Evolutionary conservation across 108 stramenopile genomes (phyloP).

Genomic region (Ochromonas danica): DNA sequence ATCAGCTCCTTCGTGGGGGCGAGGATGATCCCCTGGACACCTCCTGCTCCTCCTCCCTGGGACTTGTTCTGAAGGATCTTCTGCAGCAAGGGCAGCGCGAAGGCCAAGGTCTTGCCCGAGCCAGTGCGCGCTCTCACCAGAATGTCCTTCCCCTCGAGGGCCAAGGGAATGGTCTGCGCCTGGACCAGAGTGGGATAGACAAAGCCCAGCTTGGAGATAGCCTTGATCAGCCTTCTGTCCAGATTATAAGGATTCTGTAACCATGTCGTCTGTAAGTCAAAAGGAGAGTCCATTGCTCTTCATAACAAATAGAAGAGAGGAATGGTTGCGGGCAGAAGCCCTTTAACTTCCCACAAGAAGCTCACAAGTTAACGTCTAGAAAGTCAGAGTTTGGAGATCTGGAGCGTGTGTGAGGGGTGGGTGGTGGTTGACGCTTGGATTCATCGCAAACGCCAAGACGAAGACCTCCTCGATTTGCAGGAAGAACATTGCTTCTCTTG

Average conservation of each 20-base stretch:
- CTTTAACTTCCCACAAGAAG: too few relatives aligned
- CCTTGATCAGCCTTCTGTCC: slow-evolving; percentile 56
- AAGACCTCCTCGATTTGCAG: too few relatives aligned
- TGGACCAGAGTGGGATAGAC: slow-evolving; percentile 62
- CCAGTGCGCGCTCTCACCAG: slow-evolving; percentile 90
- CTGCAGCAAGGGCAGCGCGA: slow-evolving; percentile 83
- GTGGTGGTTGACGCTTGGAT: too few relatives aligned
- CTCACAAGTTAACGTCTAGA: too few relatives aligned
- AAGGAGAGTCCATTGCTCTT: slow-evolving; percentile 7
- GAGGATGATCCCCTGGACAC: slow-evolving; percentile 69
- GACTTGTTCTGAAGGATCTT: slow-evolving; percentile 72
- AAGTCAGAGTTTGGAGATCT: too few relatives aligned
- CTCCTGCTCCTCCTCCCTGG: slow-evolving; percentile 39
- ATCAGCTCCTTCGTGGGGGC: slow-evolving; percentile 95
- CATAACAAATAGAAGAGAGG: too few relatives aligned
- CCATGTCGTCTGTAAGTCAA: slow-evolving; percentile 26
- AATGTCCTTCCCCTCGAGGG: slow-evolving; percentile 77
- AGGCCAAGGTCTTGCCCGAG: slow-evolving; percentile 93
- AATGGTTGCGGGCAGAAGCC: too few relatives aligned
- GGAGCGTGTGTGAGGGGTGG: too few relatives aligned
- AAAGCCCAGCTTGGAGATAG: slow-evolving; percentile 53
- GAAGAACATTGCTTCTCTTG: too few relatives aligned
- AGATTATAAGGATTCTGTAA: slow-evolving; percentile 36
- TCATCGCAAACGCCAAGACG: too few relatives aligned
- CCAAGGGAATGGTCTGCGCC: slow-evolving; percentile 52